These are phyloP conservation scores for Mikania micrantha DNA, from an alignment of 129 eudicot species.

Conservation along the genomic window DNA sequence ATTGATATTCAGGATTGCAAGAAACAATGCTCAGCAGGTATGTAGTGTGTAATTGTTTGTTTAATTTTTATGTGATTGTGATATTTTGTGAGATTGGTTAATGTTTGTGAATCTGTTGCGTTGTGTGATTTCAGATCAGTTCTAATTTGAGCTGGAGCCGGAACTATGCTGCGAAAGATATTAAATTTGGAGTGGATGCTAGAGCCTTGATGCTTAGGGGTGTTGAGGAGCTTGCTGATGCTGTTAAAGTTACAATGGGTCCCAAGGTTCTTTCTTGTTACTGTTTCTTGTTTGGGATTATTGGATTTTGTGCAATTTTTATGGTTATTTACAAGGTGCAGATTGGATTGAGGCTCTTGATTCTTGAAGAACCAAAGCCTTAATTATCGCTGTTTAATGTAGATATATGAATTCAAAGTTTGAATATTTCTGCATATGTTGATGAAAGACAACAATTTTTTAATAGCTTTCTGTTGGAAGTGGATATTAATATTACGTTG, in stretches of 20 bases:
- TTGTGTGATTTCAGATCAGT: conserved; percentile 42
- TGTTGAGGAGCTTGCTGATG: conserved; percentile 94
- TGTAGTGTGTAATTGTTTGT: background rate
- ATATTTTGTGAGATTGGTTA: background rate
- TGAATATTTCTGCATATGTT: background rate
- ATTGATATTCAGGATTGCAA: conserved; percentile 27
- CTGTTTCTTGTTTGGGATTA: background rate
- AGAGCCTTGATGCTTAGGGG: conserved; percentile 90
- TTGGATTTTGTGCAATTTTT: background rate
- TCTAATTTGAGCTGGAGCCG: conserved; percentile 63
- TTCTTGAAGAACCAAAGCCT: background rate
- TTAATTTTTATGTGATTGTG: background rate
- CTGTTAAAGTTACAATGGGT: conserved; percentile 92
- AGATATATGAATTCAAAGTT: background rate
- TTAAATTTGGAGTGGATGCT: conserved; percentile 83
- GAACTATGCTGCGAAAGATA: conserved; percentile 85
- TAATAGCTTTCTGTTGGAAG: too few species aligned
- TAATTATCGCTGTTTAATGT: background rate
- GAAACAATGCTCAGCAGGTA: conserved; percentile 40
- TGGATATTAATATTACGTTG: background rate
- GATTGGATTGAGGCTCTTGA: background rate
- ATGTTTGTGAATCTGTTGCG: background rate
- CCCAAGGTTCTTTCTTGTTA: conserved; percentile 44
- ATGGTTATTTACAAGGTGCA: background rate
- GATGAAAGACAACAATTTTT: too few species aligned